phyloP scores from a whole-genome alignment of 306 rosid species.

The Lathyrus aphaca region DNA sequence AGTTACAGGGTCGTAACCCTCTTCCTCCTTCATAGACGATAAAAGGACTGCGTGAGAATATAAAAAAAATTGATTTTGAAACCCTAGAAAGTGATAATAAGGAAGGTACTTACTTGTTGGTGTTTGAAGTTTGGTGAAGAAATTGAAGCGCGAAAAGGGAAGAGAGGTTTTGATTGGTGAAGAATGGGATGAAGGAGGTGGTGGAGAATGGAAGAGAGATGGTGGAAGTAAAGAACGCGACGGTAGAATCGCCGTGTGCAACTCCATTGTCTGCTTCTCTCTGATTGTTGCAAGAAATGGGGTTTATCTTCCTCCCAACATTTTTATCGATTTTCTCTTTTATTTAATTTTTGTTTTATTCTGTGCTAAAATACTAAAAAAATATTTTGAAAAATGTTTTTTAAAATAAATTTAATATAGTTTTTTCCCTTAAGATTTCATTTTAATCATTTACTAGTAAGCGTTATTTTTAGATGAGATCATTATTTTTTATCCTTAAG shows the following conservation, averaged over 20 bases:
- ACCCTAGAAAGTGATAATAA: neutral
- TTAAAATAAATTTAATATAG: no score
- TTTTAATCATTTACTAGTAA: no score
- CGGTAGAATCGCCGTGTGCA: conserved; percentile 15
- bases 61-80: neutral
- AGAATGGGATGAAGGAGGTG: conserved; percentile 1
- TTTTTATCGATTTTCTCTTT: no score
- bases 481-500: no score
- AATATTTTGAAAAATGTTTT: no score
- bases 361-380: no score
- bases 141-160: conserved; percentile 33
- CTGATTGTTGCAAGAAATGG: neutral
- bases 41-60: neutral
- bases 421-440: no score
- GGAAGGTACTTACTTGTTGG: neutral
- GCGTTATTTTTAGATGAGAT: no score
- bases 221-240: conserved; percentile 37
- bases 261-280: conserved; percentile 38
- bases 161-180: conserved; percentile 35
- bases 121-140: neutral
- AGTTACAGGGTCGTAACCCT: conserved; percentile 28
- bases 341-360: no score
- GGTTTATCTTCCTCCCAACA: neutral
- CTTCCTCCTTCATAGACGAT: conserved; percentile 36
- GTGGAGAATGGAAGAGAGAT: neutral